A percentile compares a stretch with the other conserved stretches of the same genome.
Conservation (phyloP, 495 filamentous ascomycete genomes). For the Alectoria sarmentosa region DNA sequence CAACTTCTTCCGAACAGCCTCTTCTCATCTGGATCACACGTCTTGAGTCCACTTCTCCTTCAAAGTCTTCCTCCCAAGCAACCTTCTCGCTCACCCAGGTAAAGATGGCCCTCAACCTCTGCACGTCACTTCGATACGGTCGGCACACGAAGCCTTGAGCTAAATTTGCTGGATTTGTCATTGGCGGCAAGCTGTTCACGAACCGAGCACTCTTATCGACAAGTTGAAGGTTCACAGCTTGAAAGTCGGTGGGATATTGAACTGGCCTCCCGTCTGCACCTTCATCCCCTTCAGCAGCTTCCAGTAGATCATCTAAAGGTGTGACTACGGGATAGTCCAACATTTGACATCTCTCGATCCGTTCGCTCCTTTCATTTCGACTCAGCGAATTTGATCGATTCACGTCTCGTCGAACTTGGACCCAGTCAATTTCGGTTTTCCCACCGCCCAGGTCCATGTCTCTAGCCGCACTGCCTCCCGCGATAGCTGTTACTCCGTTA, state of each 20-base stretch:
- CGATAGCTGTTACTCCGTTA: conserved; percentile 45
- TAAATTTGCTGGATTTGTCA: conserved; percentile 74
- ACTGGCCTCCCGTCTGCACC: conserved; percentile 77
- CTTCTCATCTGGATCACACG: conserved; percentile 77
- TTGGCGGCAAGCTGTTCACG: conserved; percentile 79
- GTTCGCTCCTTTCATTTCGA: conserved; percentile 74
- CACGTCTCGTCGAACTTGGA: conserved; percentile 90
- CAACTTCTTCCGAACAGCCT: conserved; percentile 86
- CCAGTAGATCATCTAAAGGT: conserved; percentile 79
- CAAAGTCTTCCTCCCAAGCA: conserved; percentile 91
- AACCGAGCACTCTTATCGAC: conserved; percentile 97
- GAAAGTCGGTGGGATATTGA: conserved; percentile 76
- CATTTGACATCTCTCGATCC: conserved; percentile 91
- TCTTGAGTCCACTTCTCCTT: conserved; percentile 68
- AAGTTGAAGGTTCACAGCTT: conserved; percentile 64
- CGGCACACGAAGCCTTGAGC: conserved; percentile 91
- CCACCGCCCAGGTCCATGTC: conserved; percentile 57
- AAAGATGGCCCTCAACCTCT: conserved; percentile 87
- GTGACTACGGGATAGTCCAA: conserved; percentile 82
- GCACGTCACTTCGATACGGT: conserved; percentile 90
- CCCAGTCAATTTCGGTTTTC: conserved; percentile 69
- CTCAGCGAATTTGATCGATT: conserved; percentile 91
- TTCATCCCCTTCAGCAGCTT: conserved; percentile 85
- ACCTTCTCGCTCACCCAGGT: conserved; percentile 95
- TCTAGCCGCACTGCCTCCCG: conserved; percentile 48